Evolutionary conservation across 164 flowering plant genomes (phyloP), one percentile per base, ranked within the genome.

Genomic region (Magnolia changhungtana): DNA sequence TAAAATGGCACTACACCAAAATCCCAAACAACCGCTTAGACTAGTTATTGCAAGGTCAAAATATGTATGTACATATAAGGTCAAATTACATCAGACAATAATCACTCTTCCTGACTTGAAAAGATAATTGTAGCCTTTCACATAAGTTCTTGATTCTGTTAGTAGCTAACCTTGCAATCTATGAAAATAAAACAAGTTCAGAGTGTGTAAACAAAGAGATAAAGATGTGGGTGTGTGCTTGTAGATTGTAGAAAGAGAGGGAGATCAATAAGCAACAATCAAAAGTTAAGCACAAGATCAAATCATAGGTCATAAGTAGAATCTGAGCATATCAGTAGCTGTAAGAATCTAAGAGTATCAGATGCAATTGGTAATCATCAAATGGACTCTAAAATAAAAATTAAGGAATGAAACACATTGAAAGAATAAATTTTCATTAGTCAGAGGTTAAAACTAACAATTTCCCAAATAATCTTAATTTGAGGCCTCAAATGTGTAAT

Each of bases 111-210:
- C 92, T 85, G 49, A 89, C 82, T 76, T 89, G 90, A 75, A 88
- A 94, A 71, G 98, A 85, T 63, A 85, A 81, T 78, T 93, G 92
- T 74, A 96, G 87, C 86, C 94, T 88, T 81, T 96, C 99, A 78
- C 91, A 90, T 97, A 96, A 93, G 64, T 96, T 91, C 82, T 88
- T 94, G 82, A 96, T 91, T 86, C 99, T 92, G 69, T 94, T 97
- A 76, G 98, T 98, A 49, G 96, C 98, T 82, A 96, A 77, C 87
- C 95, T 96, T 50, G 86, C 80, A 66, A 96, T 92, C 99, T 96
- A 75, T 18, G 50, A 59, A 31, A 11, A 19, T 2, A 58, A 52
- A 45, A 8, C 13, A 65, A 72, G 37, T 4, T 52, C 21, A 31
- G 61, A 61, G 9, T 21, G 50, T 29, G 31, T 1, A 52, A 52